These are phyloP conservation scores for Meira nashicola DNA, from an alignment of 1,284 basidiomycete species.

Conservation along the genomic window DNA sequence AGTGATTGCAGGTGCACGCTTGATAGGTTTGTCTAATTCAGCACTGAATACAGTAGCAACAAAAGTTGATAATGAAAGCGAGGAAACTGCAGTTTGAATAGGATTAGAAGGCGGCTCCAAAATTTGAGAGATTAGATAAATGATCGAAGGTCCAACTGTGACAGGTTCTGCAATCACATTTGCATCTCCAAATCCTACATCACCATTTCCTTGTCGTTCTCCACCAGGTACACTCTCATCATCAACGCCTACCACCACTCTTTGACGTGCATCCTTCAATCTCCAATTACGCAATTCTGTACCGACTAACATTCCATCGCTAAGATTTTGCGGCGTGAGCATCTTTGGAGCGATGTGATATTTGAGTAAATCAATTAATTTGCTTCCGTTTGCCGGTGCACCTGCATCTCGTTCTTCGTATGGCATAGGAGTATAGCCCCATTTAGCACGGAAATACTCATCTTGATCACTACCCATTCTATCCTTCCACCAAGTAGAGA, in stretches of 20 bases:
- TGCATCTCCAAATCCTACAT: constrained; percentile 76
- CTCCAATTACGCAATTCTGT: constrained; percentile 41
- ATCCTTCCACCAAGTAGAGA: constrained; percentile 53
- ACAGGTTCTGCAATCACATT: constrained; percentile 74
- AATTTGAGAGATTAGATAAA: constrained; percentile 84
- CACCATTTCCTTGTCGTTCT: constrained; percentile 23
- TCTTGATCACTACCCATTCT: not conserved
- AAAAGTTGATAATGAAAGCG: constrained; percentile 63
- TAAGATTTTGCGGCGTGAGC: constrained; percentile 23
- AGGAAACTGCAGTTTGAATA: constrained; percentile 74
- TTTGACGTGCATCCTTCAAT: constrained; percentile 55
- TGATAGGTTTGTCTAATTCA: constrained; percentile 31
- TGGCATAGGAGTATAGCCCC: not conserved
- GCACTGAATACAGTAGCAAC: constrained; percentile 63
- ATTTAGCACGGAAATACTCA: not conserved
- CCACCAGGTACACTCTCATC: constrained; percentile 40
- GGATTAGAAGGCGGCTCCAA: constrained; percentile 76
- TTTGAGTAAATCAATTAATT: constrained; percentile 28
- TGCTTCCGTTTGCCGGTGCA: constrained; percentile 3
- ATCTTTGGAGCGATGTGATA: constrained; percentile 46
- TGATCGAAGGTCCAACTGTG: constrained; percentile 65
- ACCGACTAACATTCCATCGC: constrained; percentile 29
- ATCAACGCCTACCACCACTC: constrained; percentile 42
- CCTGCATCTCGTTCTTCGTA: not conserved
- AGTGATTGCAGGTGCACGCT: constrained; percentile 64